Conservation (phyloP, 2,329 filamentous ascomycete genomes). For the Aspergillus neotritici region DNA sequence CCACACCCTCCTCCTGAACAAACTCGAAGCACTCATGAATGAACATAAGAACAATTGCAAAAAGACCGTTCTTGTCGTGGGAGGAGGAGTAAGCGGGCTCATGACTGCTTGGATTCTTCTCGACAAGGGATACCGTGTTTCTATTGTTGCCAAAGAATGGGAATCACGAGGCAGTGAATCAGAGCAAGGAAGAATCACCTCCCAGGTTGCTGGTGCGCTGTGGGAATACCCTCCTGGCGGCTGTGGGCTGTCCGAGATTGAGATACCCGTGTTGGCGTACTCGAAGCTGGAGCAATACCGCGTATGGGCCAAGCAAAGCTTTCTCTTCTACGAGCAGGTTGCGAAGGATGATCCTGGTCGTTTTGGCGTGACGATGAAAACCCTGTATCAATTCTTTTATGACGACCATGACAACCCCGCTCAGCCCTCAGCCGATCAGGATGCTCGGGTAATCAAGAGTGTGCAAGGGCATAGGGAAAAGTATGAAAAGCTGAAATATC, state of each 20-base stretch:
- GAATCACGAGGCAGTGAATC: too few relatives aligned
- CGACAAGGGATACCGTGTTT: not conserved
- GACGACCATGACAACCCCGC: too few relatives aligned
- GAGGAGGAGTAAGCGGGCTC: not conserved
- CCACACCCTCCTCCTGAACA: too few relatives aligned
- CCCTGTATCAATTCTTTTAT: conserved; percentile 1
- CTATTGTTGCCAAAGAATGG: not conserved
- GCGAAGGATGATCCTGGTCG: not conserved
- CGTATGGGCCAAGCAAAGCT: conserved; percentile 1
- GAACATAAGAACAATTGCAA: too few relatives aligned
- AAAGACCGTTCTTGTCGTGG: not conserved
- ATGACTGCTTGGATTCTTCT: conserved; percentile 1
- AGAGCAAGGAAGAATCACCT: too few relatives aligned
- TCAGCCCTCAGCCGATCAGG: not conserved
- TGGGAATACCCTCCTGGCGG: conserved; percentile 1
- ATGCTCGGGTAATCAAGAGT: not conserved
- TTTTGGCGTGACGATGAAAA: conserved; percentile 2
- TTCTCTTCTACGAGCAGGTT: not conserved
- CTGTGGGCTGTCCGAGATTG: not conserved
- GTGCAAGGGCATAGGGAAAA: too few relatives aligned
- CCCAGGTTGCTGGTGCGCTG: not conserved
- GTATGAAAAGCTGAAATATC: too few relatives aligned
- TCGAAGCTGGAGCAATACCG: not conserved
- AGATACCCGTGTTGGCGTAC: not conserved
- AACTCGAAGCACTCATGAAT: too few relatives aligned